A percentile compares a stretch with the other conserved stretches of the same genome.
Evolutionary conservation across 305 asterid genomes (phyloP).

Genomic region (Withania somnifera): DNA sequence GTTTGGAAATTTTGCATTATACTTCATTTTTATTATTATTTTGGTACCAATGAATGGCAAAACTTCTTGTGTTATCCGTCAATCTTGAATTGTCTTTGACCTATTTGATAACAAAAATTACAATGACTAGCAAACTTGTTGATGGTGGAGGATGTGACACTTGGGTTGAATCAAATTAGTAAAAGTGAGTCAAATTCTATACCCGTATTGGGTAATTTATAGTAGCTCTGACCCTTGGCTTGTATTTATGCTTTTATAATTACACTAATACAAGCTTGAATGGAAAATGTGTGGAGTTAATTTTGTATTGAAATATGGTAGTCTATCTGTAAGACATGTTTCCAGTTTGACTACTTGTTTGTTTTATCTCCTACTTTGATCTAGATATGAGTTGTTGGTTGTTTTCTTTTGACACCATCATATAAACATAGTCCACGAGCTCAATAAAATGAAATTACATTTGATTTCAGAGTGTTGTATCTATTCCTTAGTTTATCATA

Average conservation of each 20-base stretch:
- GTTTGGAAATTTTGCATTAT: not conserved
- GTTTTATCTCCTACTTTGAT: too few relatives aligned
- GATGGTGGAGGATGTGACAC: too few relatives aligned
- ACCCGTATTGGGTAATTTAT: not conserved
- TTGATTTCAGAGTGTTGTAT: too few relatives aligned
- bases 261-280: not conserved
- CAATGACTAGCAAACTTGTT: not conserved
- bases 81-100: not conserved
- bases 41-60: not conserved
- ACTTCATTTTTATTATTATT: not conserved
- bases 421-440: too few relatives aligned
- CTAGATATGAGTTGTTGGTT: too few relatives aligned
- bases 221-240: not conserved
- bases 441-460: too few relatives aligned
- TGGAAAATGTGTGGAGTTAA: not conserved
- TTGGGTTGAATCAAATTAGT: not conserved
- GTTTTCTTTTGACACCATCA: too few relatives aligned
- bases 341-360: too few relatives aligned
- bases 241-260: not conserved
- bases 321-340: too few relatives aligned
- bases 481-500: too few relatives aligned
- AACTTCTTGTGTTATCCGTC: not conserved
- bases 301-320: not conserved
- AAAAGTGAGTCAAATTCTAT: not conserved
- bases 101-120: not conserved